These are phyloP conservation scores for Fusarium annulatum DNA, from an alignment of 2,329 filamentous ascomycete genomes.

Conservation along the genomic window DNA sequence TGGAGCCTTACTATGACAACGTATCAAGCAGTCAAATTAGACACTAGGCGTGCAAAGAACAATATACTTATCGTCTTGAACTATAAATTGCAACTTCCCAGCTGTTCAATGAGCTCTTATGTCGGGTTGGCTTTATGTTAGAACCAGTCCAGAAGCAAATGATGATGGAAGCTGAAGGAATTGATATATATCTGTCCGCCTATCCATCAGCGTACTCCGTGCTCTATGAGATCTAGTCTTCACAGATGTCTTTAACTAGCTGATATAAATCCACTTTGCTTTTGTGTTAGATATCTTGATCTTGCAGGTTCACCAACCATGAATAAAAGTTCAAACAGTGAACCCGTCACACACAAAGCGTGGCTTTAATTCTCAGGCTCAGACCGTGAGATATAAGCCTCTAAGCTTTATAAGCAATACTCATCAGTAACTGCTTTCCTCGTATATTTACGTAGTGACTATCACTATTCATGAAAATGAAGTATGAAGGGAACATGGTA, in stretches of 20 bases:
- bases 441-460: too few relatives aligned
- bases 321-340: neutral
- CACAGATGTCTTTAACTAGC: too few relatives aligned
- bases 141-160: neutral
- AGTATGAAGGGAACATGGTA: neutral
- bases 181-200: neutral
- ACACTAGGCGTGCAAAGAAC: neutral
- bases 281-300: neutral
- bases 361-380: neutral
- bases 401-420: neutral
- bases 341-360: neutral
- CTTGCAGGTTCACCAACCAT: neutral
- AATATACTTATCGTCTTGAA: neutral
- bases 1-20: neutral
- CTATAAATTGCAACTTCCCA: neutral
- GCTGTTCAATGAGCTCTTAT: neutral
- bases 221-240: neutral
- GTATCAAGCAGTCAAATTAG: neutral
- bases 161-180: neutral
- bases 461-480: neutral
- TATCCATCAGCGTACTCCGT: neutral
- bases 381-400: neutral
- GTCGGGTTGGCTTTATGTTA: neutral
- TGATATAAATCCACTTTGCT: neutral
- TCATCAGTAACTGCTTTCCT: neutral